phyloP scores from a whole-genome alignment of 2,329 filamentous ascomycete species.

The Fusarium humuli region DNA sequence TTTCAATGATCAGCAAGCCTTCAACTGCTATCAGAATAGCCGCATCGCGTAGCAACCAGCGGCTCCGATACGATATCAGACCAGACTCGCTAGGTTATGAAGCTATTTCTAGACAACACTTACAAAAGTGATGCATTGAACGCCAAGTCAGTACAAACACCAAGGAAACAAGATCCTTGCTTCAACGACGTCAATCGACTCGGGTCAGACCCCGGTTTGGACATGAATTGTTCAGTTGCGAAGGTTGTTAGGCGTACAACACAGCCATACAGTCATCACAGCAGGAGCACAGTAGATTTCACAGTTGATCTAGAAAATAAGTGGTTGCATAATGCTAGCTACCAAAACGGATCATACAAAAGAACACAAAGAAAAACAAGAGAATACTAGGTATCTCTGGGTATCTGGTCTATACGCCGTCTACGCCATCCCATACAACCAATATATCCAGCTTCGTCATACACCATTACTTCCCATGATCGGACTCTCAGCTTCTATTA shows the following conservation, averaged over 20 bases:
- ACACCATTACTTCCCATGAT: slow-evolving; percentile 12
- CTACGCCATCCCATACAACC: slow-evolving; percentile 21
- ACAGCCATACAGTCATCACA: not conserved
- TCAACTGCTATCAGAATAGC: not conserved
- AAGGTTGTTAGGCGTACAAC: not conserved
- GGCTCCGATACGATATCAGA: slow-evolving; percentile 2
- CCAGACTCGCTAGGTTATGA: not conserved
- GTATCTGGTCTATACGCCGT: slow-evolving; percentile 38
- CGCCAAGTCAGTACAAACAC: not conserved
- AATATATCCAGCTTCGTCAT: slow-evolving; percentile 10
- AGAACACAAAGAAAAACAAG: slow-evolving; percentile 8
- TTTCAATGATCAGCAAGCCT: not conserved
- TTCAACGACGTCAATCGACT: not conserved
- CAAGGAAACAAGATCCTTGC: not conserved
- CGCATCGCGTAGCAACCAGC: slow-evolving; percentile 3
- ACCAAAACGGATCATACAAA: not conserved
- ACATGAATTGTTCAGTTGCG: not conserved
- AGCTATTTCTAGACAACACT: not conserved
- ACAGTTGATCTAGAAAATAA: not conserved
- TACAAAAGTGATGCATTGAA: not conserved
- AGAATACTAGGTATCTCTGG: slow-evolving; percentile 16
- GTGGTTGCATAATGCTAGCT: not conserved
- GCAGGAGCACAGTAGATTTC: not conserved
- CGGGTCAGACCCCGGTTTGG: not conserved
- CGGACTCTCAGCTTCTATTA: not conserved